Evolutionary conservation across 441 rosid species (phyloP), one percentile per base, ranked within the genome.

Genomic region (Dalechampia spathulata): DNA sequence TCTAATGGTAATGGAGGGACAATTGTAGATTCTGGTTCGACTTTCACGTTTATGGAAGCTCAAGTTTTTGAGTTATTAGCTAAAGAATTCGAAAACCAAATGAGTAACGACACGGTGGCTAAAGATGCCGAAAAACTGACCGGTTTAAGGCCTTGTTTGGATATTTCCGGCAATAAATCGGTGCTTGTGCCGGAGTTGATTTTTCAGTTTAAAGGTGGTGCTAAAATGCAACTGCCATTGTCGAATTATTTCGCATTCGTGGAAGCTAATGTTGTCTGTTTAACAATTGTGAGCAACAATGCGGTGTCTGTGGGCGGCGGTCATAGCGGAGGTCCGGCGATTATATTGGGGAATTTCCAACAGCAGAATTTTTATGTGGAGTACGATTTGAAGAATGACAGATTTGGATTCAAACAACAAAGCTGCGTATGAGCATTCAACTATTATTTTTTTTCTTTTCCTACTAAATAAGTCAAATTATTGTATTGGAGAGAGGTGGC

Each of bases 1-100:
- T 16, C 75, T 0, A 79, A 83, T 20, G 98, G 96, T 0, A 76
- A 72, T 52, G 95, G 95, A n/a, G 98, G 98, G 37, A 63, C 92
- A 25, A 85, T 91, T 7, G 87, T 91, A 46, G 98, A 91, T 69
- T 87, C 96, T 4, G 98, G 98, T 34, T 59, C 96, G 7, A 87
- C 96, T 1, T 79, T 91, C 65, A 91, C 96, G 2, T 82, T 76
- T 80, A 76, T 91, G 90, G 95, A 85, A 44, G 60, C 72, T 38
- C 79, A 84, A 6, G 63, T 82, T 23, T 83, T 71, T 55, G 80
- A 78, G 23, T 65, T 68, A 8, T 76, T 91, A 11, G 81, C 79
- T 0, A 23, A 72, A 19, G 93, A 72, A 64, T 75, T 87, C 50
- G 80, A 69, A 55, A 41, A 70, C 28, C 86, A 85, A 62, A 78